Base-by-base conservation (phyloP, 768 basidiomycete genomes). In the Chalciporus pseudorubinellus region DNA sequence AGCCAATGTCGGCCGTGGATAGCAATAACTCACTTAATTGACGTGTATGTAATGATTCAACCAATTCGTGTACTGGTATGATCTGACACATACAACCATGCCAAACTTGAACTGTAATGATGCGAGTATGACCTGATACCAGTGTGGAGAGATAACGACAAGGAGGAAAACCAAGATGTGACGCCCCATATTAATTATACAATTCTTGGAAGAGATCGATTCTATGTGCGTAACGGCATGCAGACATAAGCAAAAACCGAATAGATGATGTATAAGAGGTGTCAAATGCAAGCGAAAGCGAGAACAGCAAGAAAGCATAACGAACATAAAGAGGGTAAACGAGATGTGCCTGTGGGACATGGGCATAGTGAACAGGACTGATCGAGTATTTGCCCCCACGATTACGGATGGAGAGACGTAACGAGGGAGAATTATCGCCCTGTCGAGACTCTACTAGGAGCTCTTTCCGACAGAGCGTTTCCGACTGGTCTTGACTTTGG, bases 251-350 rank as follows among this genome's bases (percentile, higher is more conserved):
- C 34, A 36, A 36, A 6, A 39, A 55, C 53, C 58, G 54, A 66
- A 67, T 67, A 67, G 61, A 55, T 68, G 68, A 67, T 52, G 48
- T 64, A 70, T 66, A 68, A 67, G 56, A 63, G 52, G 63, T 42
- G 18, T 42, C 44, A 44, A 57, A 13, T 46, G 44, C 26, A 46
- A 44, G 33, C 42, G 44, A 39, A 58, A 39, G 33, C 39, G 40
- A 43, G 36, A 63, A 52, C 56, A 36, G 59, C 44, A 40, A 68
- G 48, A 65, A 45, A 58, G 55, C 60, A 69, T 64, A 50, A 55
- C 53, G 31, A 52, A 58, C 60, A 66, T 62, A 46, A 28, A 38
- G 46, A 50, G 20, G 52, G 54, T 26, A 53, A 46, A 58, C 10
- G 39, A 34, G 42, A 51, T 41, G 22, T 13, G 51, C 46, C 51